Evolutionary conservation across 2,329 filamentous ascomycete species (phyloP), one percentile per base, ranked within the genome.

Genomic region (Chalaropsis ovoidea): DNA sequence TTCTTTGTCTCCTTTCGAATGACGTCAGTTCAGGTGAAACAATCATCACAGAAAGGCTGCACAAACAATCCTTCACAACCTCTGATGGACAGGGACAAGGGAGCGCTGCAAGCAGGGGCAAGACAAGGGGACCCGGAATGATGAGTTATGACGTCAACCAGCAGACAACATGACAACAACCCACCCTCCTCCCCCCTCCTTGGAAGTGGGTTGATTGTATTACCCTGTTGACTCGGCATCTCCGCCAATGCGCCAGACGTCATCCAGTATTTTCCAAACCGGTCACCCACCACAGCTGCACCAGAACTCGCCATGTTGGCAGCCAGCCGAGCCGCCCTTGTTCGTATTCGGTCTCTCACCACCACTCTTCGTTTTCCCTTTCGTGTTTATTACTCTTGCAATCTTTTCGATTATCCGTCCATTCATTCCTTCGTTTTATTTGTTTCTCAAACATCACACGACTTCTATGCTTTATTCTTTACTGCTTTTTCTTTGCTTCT

Each of bases 11-110:
- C 17, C 8, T 8, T 13, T 39, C 31, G 58, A 43, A 24, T 61
- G 35, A 61, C 58, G 58, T 61, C 58, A 61, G n/a, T 17, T 42
- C 27, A 13, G 35, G 35, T 61, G 24, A 52, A 52, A 52, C 47
- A 22, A 52, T 13, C 7, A 15, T 27, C 47, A 52, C 47, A 13
- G 10, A 24, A 52, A 27, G 47, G 47, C 47, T 52, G 47, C 47
- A 52, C 47, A 52, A 52, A 52, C 3, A 15, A 52, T 52, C 47
- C 47, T 52, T 52, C 47, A 52, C 22, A 6, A 17, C 47, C 15
- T 17, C 22, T 24, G 47, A 52, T 52, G 47, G 47, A 52, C 47
- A 52, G 13, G 47, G 45, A 49, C 45, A 52, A 27, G 47, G 19
- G 11, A 52, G 47, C 11, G 22, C 47, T 52, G 47, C 47, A 22